Evolutionary conservation across 768 basidiomycete genomes (phyloP), one percentile per base, ranked within the genome.

Genomic region (Hemileccinum rubropunctum): DNA sequence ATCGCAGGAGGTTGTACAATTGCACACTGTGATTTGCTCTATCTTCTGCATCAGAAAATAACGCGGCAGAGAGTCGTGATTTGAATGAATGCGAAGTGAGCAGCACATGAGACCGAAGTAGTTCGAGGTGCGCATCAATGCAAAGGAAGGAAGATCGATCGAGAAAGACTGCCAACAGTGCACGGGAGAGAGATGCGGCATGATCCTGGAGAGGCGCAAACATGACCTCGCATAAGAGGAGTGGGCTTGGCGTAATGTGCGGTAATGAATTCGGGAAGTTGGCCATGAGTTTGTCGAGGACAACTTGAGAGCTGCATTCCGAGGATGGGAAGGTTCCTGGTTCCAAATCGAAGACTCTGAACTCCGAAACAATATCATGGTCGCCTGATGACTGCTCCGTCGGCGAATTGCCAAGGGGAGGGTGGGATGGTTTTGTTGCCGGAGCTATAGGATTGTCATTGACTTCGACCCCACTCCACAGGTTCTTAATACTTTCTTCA

Each of bases 91-190:
- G 81, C 0, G 83, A 80, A 1, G 86, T 81, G 40, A 93, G 71
- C 14, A 91, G 73, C 44, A 93, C 76, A 58, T 89, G 91, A 4
- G 86, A 86, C 17, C 86, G 81, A 35, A 92, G 72, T 39, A 92
- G 73, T 21, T 71, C 58, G 26, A 91, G 76, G 56, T 91, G 90
- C 1, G 80, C 71, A 41, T 76, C 79, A 33, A 93, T 72, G 56
- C 84, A 82, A 44, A 92, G 81, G n/a, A 77, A 76, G 8, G 81
- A 81, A 2, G 78, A 67, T 0, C 81, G 76, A 12, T 80, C 73
- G 10, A 93, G 73, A 63, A 93, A 82, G 8, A 88, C 72, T 1
- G 73, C 70, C 11, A 95, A 74, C 4, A 94, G 76, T 9, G 86
- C 77, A 10, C 73, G 71, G 0, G 90, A 88, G 44, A 95, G 76